Percentiles rank a stretch among this genome's conserved stretches.
phyloP scores from a whole-genome alignment of 2,329 filamentous ascomycete genomes.

The Cercospora sp. region DNA sequence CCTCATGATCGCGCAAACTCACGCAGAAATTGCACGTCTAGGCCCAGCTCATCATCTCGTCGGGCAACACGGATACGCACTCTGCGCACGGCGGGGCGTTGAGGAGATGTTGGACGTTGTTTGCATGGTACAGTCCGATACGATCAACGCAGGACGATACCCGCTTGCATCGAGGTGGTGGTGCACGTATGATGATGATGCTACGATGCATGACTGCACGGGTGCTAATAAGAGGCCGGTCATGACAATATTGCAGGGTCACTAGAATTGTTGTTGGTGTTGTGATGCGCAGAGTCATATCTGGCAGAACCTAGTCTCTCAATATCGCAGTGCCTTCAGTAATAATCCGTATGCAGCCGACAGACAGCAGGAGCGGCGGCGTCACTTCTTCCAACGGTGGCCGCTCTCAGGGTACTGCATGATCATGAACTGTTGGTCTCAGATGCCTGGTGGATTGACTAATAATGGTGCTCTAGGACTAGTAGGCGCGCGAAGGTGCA shows the following conservation, averaged over 20 bases:
- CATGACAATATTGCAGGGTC: conserved; percentile 8
- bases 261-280: background rate
- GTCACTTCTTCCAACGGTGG: background rate
- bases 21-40: background rate
- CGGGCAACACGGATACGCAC: background rate
- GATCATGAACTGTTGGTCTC: conserved; percentile 3
- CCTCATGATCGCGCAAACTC: background rate
- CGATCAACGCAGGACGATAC: background rate
- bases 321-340: background rate
- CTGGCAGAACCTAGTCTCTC: conserved; percentile 14
- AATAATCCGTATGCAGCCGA: conserved; percentile 15
- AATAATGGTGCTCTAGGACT: conserved; percentile 3
- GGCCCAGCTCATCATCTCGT: background rate
- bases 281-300: conserved; percentile 7
- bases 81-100: background rate
- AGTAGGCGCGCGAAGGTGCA: conserved; percentile 1
- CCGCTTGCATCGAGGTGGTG: background rate
- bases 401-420: conserved; percentile 6
- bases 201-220: background rate
- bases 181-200: background rate
- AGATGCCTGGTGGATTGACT: conserved; percentile 4
- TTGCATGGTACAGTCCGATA: conserved; percentile 3
- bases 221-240: background rate
- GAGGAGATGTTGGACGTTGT: background rate
- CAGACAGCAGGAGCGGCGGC: conserved; percentile 2